A percentile compares a stretch with the other conserved stretches of the same genome.
These are phyloP conservation scores for Crataegus laevigata DNA, from an alignment of 306 rosid species.

Conservation along the genomic window DNA sequence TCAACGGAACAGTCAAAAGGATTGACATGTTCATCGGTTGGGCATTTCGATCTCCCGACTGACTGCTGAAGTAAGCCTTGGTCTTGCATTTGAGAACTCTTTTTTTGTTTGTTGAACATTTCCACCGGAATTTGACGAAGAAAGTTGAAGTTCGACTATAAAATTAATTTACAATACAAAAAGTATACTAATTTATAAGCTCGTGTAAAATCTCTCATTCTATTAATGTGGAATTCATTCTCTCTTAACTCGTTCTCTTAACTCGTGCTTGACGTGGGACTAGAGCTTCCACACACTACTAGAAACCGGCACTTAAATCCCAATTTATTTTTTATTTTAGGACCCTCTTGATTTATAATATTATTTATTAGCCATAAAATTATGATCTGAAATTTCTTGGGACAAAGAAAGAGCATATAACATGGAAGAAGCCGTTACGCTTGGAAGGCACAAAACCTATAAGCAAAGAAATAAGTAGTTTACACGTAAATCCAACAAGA, in stretches of 20 bases:
- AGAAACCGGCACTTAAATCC: not conserved
- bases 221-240: no score
- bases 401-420: not conserved
- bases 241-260: no score
- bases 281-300: not conserved
- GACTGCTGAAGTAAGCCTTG: not conserved
- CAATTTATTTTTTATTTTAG: not conserved
- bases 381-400: not conserved
- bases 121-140: not conserved
- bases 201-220: no score
- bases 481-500: conserved; percentile 9
- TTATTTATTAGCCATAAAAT: not conserved
- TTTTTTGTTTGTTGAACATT: not conserved
- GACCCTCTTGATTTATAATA: not conserved
- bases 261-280: not conserved
- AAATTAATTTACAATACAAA: no score
- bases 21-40: not conserved
- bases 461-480: conserved; percentile 21
- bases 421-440: not conserved
- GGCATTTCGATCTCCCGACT: not conserved
- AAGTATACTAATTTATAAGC: no score
- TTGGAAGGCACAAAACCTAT: not conserved
- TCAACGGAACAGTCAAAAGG: not conserved
- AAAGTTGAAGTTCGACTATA: no score
- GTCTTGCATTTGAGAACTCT: not conserved